Conservation (phyloP, 2,329 filamentous ascomycete species). For the Ophiostoma pallidulum region DNA sequence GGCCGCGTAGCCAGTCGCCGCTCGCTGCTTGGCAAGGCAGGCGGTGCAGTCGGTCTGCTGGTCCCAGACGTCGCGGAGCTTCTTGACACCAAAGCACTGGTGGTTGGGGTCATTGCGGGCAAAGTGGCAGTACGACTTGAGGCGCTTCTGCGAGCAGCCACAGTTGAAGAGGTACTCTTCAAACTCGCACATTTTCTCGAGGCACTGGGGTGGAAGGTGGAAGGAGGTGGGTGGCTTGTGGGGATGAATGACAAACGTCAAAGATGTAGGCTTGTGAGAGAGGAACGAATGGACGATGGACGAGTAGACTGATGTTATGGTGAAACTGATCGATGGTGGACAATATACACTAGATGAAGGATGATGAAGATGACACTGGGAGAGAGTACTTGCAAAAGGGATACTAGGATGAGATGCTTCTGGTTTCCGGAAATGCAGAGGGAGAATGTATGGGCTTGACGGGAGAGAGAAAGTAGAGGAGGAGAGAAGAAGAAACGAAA, state of each 20-base stretch:
- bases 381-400: no score
- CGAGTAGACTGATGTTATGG: background rate
- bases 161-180: constrained; percentile 61
- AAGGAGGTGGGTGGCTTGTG: no score
- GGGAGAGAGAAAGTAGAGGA: background rate
- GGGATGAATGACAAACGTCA: no score
- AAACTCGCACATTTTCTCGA: constrained; percentile 69
- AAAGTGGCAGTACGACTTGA: constrained; percentile 64
- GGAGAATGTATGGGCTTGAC: no score
- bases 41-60: constrained; percentile 43
- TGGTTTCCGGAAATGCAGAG: no score
- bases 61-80: constrained; percentile 50
- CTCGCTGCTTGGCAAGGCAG: constrained; percentile 6
- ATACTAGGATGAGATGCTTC: no score
- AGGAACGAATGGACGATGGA: no score
- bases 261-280: no score
- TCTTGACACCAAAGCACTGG: constrained; percentile 58
- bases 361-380: background rate
- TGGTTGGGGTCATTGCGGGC: constrained; percentile 64
- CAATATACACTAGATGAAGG: no score
- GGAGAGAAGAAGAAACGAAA: no score
- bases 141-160: constrained; percentile 47
- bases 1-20: background rate
- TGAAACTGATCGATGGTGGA: no score
- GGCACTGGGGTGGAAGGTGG: no score